Conservation (phyloP, 495 filamentous ascomycete genomes). For the Penicillium lagena region DNA sequence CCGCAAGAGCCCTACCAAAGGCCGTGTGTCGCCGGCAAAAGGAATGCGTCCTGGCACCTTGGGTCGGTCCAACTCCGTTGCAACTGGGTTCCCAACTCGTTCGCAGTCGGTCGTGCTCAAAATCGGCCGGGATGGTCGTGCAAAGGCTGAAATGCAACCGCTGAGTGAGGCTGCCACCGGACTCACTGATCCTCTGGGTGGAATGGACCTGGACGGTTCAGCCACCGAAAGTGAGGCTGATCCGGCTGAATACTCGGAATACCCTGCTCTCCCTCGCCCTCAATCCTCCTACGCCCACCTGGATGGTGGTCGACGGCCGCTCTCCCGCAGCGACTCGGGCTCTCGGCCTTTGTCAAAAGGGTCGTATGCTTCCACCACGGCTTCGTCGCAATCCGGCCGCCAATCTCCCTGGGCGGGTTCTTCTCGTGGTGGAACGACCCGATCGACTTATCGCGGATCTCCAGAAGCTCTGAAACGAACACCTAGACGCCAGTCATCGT, state of each 20-base stretch:
- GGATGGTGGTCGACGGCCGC: slow-evolving; percentile 38
- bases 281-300: slow-evolving; percentile 57
- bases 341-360: slow-evolving; percentile 46
- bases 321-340: slow-evolving; percentile 50
- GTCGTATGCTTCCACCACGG: slow-evolving; percentile 40
- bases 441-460: slow-evolving; percentile 23
- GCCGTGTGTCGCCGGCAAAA: slow-evolving; percentile 35
- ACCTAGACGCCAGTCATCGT: slow-evolving; percentile 29
- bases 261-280: slow-evolving; percentile 58
- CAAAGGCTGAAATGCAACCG: slow-evolving; percentile 62
- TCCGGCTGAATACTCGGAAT: slow-evolving; percentile 61
- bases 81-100: slow-evolving; percentile 24
- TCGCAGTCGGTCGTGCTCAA: slow-evolving; percentile 55
- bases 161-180: slow-evolving; percentile 39
- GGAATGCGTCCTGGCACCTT: slow-evolving; percentile 22
- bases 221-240: slow-evolving; percentile 43
- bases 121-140: slow-evolving; percentile 66
- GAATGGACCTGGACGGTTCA: slow-evolving; percentile 42
- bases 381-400: slow-evolving; percentile 37
- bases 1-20: slow-evolving; percentile 40
- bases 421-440: slow-evolving; percentile 18
- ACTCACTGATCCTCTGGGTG: slow-evolving; percentile 32
- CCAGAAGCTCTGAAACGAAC: slow-evolving; percentile 33
- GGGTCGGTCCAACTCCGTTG: slow-evolving; percentile 24
- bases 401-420: slow-evolving; percentile 36